A percentile compares a stretch with the other conserved stretches of the same genome.
These are phyloP conservation scores for Candida stauntonica DNA, from an alignment of 805 yeast species.

Conservation along the genomic window DNA sequence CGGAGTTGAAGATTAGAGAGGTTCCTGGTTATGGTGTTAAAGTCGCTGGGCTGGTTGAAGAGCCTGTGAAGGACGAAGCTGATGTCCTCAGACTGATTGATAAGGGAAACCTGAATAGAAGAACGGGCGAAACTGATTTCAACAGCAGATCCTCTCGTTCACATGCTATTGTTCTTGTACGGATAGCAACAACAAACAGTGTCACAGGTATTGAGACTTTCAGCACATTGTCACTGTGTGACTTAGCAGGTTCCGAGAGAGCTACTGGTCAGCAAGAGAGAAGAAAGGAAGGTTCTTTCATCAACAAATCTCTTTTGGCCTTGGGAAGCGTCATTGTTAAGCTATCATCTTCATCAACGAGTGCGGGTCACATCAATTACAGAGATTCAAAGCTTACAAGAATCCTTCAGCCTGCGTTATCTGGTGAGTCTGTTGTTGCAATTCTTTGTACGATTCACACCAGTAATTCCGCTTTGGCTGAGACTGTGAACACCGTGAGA, in stretches of 20 bases:
- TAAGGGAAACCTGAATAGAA: conserved; percentile 68
- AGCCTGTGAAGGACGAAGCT: conserved; percentile 47
- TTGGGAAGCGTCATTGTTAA: conserved; percentile 90
- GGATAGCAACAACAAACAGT: conserved; percentile 44
- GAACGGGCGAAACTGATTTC: conserved; percentile 86
- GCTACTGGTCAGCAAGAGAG: conserved; percentile 66
- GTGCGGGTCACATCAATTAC: conserved; percentile 75
- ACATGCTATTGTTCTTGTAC: conserved; percentile 80
- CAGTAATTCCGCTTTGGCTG: conserved; percentile 56
- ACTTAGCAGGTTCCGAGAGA: conserved; percentile 94
- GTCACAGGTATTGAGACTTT: conserved; percentile 34
- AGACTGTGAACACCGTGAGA: conserved; percentile 80
- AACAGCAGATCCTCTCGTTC: conserved; percentile 86
- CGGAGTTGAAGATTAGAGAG: conserved; percentile 73
- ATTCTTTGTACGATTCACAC: conserved; percentile 84
- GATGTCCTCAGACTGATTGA: conserved; percentile 59
- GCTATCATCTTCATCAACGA: conserved; percentile 36
- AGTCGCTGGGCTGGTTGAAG: conserved; percentile 70
- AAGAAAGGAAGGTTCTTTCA: conserved; percentile 89
- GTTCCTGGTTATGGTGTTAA: conserved; percentile 67
- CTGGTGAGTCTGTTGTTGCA: conserved; percentile 80
- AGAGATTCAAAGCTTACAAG: conserved; percentile 92
- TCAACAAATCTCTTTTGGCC: conserved; percentile 86
- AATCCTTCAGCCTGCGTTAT: conserved; percentile 83
- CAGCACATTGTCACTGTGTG: conserved; percentile 80